A percentile compares a stretch with the other conserved stretches of the same genome.
Conservation (phyloP, 1,284 basidiomycete genomes). For the Ceratobasidium sp. region DNA sequence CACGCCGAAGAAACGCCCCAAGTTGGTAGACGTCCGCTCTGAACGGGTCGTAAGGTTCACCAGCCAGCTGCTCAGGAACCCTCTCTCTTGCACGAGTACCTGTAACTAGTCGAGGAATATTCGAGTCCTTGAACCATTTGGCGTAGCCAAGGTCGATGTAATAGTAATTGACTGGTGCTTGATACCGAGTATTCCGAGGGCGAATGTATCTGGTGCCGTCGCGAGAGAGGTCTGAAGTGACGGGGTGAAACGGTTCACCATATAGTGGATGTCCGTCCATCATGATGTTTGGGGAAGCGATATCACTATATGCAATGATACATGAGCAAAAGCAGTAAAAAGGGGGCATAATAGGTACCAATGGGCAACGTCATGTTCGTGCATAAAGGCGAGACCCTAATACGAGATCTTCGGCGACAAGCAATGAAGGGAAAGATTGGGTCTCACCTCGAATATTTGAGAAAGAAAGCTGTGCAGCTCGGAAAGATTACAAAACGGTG, state of each 20-base stretch:
- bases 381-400: slow-evolving; percentile 22
- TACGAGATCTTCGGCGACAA: not conserved
- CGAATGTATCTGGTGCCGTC: slow-evolving; percentile 8
- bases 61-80: slow-evolving; percentile 5
- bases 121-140: slow-evolving; percentile 14
- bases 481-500: no score
- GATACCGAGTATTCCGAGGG: no score
- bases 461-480: no score
- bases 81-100: slow-evolving; percentile 4
- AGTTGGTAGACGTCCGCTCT: slow-evolving; percentile 25
- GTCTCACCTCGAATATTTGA: slow-evolving; percentile 18
- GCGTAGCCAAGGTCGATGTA: slow-evolving; percentile 35
- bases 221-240: not conserved
- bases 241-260: slow-evolving; percentile 26
- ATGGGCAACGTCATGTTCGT: slow-evolving; percentile 7
- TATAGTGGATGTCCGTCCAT: slow-evolving; percentile 3
- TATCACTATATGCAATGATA: slow-evolving; percentile 24
- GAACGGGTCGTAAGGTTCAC: slow-evolving; percentile 29
- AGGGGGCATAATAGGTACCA: not conserved
- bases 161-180: no score
- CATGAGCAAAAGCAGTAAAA: not conserved
- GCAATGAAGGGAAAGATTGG: not conserved
- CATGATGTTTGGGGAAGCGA: slow-evolving; percentile 31
- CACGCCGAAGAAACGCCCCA: not conserved
- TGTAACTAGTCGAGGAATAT: not conserved